Percentiles rank a stretch among this genome's conserved stretches.
phyloP scores from a whole-genome alignment of 2,329 filamentous ascomycete genomes.

The Diaporthe destruens region DNA sequence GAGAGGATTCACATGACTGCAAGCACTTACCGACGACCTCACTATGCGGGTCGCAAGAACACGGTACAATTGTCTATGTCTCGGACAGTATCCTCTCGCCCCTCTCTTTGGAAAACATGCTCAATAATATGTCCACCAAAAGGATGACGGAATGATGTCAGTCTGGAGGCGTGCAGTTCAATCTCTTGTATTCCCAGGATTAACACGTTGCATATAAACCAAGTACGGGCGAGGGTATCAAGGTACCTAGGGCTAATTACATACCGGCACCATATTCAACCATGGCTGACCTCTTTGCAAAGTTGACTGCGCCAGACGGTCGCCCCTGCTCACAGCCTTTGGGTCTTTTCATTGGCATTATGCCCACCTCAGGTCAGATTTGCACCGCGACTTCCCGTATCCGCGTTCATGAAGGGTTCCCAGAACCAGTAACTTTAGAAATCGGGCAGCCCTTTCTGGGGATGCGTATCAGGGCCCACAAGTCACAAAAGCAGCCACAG shows the following conservation, averaged over 20 bases:
- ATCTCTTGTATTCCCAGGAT: no score
- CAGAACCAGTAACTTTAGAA: conserved; percentile 68
- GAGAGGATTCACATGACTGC: not conserved
- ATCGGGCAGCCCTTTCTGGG: conserved; percentile 75
- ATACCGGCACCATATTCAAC: no score
- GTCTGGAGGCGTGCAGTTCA: no score
- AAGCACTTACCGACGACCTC: not conserved
- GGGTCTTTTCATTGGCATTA: conserved; percentile 85
- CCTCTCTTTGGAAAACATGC: not conserved
- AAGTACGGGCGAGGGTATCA: not conserved
- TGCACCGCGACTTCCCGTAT: conserved; percentile 72
- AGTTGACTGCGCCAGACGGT: conserved; percentile 79
- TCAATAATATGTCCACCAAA: not conserved
- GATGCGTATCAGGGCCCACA: conserved; percentile 78
- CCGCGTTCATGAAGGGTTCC: conserved; percentile 70
- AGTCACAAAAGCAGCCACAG: conserved; percentile 76
- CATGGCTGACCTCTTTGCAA: conserved; percentile 6
- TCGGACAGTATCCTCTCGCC: not conserved
- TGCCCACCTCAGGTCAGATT: no score
- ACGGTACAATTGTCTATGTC: not conserved
- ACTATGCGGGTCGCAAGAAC: no score
- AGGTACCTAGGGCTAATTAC: no score
- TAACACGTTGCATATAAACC: not conserved
- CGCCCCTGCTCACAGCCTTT: conserved; percentile 77
- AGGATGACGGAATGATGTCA: no score